A percentile compares a stretch with the other conserved stretches of the same genome.
These are phyloP conservation scores for Plectosphaerella cucumerina DNA, from an alignment of 2,329 filamentous ascomycete genomes.

Conservation along the genomic window DNA sequence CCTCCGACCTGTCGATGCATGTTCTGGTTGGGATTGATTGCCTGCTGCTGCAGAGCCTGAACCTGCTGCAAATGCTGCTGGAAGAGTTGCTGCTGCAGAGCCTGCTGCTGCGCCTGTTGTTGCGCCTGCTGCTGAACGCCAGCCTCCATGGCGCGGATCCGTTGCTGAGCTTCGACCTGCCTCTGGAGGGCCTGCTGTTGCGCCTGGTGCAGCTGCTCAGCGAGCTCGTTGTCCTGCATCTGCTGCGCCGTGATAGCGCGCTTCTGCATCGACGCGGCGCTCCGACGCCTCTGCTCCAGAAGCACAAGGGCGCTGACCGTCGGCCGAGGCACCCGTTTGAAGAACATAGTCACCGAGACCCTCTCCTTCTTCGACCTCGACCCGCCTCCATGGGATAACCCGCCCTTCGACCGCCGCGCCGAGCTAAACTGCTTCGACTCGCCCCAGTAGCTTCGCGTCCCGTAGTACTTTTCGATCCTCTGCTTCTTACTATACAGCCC, in stretches of 20 bases:
- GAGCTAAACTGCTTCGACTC: background rate
- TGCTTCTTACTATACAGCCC: constrained; percentile 39
- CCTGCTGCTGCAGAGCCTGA: background rate
- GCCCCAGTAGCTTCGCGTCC: background rate
- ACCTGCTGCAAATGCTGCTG: background rate
- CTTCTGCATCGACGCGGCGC: background rate
- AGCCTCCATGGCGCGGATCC: background rate
- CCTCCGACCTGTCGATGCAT: background rate
- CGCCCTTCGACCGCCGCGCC: too few relatives aligned
- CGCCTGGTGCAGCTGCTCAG: background rate
- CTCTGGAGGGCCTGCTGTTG: background rate
- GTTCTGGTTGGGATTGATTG: background rate
- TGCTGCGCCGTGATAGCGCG: background rate
- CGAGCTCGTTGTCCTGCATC: background rate
- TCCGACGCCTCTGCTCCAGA: background rate
- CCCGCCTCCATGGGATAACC: too few relatives aligned
- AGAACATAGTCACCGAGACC: constrained; percentile 40
- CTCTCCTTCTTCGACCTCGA: constrained; percentile 24
- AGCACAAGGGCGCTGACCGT: constrained; percentile 20
- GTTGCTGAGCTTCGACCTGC: background rate
- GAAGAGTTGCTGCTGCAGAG: background rate
- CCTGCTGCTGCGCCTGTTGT: background rate
- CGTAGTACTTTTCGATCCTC: constrained; percentile 15
- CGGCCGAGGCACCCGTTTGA: constrained; percentile 32
- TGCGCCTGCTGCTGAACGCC: background rate